A percentile compares a stretch with the other conserved stretches of the same genome.
Evolutionary conservation across 2,329 filamentous ascomycete genomes (phyloP).

Genomic region (Aspergillus carbonarius): DNA sequence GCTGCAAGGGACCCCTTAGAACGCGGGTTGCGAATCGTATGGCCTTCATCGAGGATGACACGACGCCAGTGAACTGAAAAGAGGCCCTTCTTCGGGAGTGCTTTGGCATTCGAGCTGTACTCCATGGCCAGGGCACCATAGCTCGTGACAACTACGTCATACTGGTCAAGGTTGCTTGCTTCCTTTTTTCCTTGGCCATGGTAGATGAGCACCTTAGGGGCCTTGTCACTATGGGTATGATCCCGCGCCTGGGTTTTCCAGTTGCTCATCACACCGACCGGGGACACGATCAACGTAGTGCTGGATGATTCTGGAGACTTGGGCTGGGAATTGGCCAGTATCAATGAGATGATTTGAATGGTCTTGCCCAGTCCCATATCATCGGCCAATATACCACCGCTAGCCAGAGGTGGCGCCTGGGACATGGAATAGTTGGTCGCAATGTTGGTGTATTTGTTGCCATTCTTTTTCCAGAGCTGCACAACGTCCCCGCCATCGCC

Average conservation of each 20-base stretch:
- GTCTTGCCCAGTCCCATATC: constrained; percentile 95
- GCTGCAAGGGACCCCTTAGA: constrained; percentile 72
- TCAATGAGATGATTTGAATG: constrained; percentile 77
- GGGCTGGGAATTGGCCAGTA: constrained; percentile 57
- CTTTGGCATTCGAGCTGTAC: constrained; percentile 52
- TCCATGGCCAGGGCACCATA: constrained; percentile 75
- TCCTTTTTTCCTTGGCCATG: constrained; percentile 64
- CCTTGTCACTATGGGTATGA: constrained; percentile 65
- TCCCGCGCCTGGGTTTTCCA: constrained; percentile 77
- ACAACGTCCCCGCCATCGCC: constrained; percentile 58
- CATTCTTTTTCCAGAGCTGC: constrained; percentile 72
- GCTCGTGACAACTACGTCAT: constrained; percentile 78
- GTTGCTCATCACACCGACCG: constrained; percentile 85
- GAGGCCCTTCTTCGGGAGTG: constrained; percentile 50
- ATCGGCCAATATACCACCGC: constrained; percentile 82
- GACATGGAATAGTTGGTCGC: constrained; percentile 67
- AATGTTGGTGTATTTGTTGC: constrained; percentile 61
- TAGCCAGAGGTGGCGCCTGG: constrained; percentile 63
- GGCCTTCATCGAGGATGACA: constrained; percentile 79
- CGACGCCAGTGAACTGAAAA: constrained; percentile 72
- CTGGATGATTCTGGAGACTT: constrained; percentile 50
- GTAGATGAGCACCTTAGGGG: constrained; percentile 69
- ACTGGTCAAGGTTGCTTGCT: constrained; percentile 60
- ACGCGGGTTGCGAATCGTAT: constrained; percentile 74
- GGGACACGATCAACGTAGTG: constrained; percentile 75